phyloP scores from a whole-genome alignment of 2,329 filamentous ascomycete species.

The Ophiosphaerella herpotricha region DNA sequence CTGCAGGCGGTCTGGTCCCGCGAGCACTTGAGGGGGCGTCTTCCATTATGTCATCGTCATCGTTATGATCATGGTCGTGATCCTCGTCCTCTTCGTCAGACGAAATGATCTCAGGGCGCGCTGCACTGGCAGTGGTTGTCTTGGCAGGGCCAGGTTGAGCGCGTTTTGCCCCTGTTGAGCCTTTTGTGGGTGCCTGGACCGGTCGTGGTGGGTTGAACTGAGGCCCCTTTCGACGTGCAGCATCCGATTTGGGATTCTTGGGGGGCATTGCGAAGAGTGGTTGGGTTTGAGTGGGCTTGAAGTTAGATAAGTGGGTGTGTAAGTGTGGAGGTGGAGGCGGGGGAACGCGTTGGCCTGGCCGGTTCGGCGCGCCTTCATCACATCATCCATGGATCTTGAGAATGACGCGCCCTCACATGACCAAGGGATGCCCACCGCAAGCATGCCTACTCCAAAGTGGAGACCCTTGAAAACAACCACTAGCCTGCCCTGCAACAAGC shows the following conservation, averaged over 20 bases:
- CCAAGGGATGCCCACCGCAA: no score
- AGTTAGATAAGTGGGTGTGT: not conserved
- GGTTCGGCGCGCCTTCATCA: no score
- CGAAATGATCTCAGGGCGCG: slow-evolving; percentile 36
- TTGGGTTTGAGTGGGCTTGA: no score
- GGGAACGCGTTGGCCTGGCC: slow-evolving; percentile 3
- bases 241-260: slow-evolving; percentile 25
- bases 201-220: slow-evolving; percentile 46
- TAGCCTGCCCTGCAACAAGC: no score
- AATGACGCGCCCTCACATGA: no score
- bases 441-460: no score
- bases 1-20: slow-evolving; percentile 13
- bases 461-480: no score
- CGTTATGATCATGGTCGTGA: slow-evolving; percentile 16
- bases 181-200: slow-evolving; percentile 30
- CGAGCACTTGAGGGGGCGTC: slow-evolving; percentile 19
- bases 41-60: slow-evolving; percentile 36
- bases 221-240: slow-evolving; percentile 35
- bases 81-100: slow-evolving; percentile 36
- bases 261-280: slow-evolving; percentile 26
- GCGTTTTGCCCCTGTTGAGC: slow-evolving; percentile 26
- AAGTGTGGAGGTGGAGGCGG: not conserved
- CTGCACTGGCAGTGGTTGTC: slow-evolving; percentile 18
- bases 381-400: no score
- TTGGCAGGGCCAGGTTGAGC: slow-evolving; percentile 25